Conservation (phyloP, 768 basidiomycete genomes). For the Mycena rebaudengoi region DNA sequence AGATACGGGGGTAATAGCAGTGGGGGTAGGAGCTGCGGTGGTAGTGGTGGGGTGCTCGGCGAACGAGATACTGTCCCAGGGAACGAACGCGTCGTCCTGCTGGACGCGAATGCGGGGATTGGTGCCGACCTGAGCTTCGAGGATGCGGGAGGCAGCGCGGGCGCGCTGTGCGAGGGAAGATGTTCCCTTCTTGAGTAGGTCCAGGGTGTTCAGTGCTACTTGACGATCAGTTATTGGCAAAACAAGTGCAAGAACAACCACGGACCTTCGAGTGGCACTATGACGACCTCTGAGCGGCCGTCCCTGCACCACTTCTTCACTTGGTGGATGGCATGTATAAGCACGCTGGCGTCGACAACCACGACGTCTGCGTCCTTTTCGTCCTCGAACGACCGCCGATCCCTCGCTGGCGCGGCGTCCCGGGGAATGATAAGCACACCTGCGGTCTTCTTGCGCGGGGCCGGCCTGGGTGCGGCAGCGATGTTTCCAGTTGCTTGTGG, state of each 20-base stretch:
- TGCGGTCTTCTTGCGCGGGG: conserved; percentile 30
- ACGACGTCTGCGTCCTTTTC: conserved; percentile 78
- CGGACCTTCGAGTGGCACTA: conserved; percentile 90
- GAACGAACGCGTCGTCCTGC: conserved; percentile 82
- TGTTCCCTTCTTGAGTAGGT: conserved; percentile 91
- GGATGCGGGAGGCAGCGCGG: conserved; percentile 85
- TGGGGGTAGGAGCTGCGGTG: conserved; percentile 32
- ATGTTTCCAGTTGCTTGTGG: conserved; percentile 42
- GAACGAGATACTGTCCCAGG: conserved; percentile 79
- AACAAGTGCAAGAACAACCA: conserved; percentile 12
- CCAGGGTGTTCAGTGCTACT: conserved; percentile 88
- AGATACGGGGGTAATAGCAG: conserved; percentile 3
- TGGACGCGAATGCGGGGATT: conserved; percentile 86
- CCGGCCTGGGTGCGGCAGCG: conserved; percentile 2
- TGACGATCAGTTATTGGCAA: background rate
- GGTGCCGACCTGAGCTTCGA: conserved; percentile 87
- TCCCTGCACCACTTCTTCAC: conserved; percentile 86
- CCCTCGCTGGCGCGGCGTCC: conserved; percentile 24
- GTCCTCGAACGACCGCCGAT: conserved; percentile 30
- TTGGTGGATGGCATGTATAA: conserved; percentile 79
- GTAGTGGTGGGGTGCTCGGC: conserved; percentile 1
- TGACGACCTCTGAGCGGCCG: conserved; percentile 78
- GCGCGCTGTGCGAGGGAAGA: conserved; percentile 82
- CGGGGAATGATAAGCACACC: conserved; percentile 18
- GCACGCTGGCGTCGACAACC: conserved; percentile 83